These are phyloP conservation scores for Neotropicomus parvogracilis DNA, from an alignment of 1,284 basidiomycete genomes.

Conservation along the genomic window DNA sequence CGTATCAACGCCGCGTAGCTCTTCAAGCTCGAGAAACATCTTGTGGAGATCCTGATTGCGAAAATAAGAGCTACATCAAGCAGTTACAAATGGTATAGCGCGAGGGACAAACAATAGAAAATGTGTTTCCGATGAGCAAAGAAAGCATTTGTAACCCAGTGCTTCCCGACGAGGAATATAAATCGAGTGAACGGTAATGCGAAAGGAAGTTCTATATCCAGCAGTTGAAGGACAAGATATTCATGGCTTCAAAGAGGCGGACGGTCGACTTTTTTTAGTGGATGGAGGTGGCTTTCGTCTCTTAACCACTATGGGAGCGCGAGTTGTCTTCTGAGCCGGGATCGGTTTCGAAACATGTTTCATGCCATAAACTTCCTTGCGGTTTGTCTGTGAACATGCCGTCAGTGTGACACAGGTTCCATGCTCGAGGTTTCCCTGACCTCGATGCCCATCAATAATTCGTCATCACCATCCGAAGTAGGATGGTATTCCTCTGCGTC, in stretches of 20 bases:
- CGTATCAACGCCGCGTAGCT: neutral
- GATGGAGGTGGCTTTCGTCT: slow-evolving; percentile 21
- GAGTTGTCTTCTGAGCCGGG: slow-evolving; percentile 8
- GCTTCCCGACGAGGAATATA: slow-evolving; percentile 19
- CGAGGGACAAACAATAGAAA: neutral
- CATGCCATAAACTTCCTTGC: slow-evolving; percentile 34
- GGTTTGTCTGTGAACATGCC: slow-evolving; percentile 32
- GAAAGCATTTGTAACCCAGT: slow-evolving; percentile 2
- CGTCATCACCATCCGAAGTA: slow-evolving; percentile 50
- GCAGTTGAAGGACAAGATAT: neutral
- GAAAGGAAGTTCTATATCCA: neutral
- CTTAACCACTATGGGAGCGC: slow-evolving; percentile 13
- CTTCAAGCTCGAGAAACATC: neutral
- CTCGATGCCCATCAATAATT: slow-evolving; percentile 51
- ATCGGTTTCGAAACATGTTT: slow-evolving; percentile 18
- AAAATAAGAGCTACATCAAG: slow-evolving; percentile 9
- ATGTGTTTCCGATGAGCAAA: slow-evolving; percentile 10
- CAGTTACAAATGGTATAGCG: slow-evolving; percentile 5
- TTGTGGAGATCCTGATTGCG: neutral
- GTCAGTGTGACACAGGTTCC: slow-evolving; percentile 7
- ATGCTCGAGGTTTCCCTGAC: slow-evolving; percentile 32
- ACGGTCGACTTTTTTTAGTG: slow-evolving; percentile 17
- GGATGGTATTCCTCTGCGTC: slow-evolving; percentile 20
- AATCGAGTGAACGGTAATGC: slow-evolving; percentile 4
- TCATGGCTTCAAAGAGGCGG: slow-evolving; percentile 12